phyloP scores from a whole-genome alignment of 768 basidiomycete species.

The Phanerochaete carnosa region DNA sequence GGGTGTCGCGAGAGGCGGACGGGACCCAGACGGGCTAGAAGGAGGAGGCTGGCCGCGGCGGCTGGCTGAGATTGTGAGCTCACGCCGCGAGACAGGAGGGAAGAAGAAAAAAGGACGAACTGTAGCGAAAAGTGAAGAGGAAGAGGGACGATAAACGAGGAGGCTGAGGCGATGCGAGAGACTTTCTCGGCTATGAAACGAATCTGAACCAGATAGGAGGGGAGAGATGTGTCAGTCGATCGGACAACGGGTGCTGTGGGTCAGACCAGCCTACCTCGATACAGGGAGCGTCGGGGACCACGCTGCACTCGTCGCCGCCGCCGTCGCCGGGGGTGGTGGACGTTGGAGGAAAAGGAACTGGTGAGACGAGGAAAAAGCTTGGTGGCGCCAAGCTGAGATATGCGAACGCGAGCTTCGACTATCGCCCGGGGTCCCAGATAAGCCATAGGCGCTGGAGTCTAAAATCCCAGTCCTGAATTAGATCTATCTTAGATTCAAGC shows the following conservation, averaged over 20 bases:
- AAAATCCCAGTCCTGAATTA: not conserved
- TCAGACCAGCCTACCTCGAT: constrained; percentile 2
- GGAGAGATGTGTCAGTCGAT: not conserved
- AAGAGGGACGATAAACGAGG: constrained; percentile 9
- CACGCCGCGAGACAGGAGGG: not conserved
- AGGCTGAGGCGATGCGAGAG: constrained; percentile 10
- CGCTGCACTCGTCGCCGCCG: constrained; percentile 12
- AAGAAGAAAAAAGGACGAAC: not conserved
- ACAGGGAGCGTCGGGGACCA: constrained; percentile 2
- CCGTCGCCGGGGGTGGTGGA: constrained; percentile 2
- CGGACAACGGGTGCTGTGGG: not conserved
- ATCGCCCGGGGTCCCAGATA: constrained; percentile 4
- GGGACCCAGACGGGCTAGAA: not conserved
- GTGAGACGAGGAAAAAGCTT: not conserved
- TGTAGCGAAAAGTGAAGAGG: not conserved
- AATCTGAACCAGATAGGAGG: constrained; percentile 12
- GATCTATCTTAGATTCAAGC: not conserved
- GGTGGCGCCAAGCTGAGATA: constrained; percentile 8
- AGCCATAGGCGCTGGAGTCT: not conserved
- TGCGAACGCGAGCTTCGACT: not conserved
- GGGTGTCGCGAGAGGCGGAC: not conserved
- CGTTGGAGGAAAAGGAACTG: not conserved
- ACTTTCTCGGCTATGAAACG: constrained; percentile 9
- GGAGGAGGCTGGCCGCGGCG: not conserved
- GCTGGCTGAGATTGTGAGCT: constrained; percentile 2